A percentile compares a stretch with the other conserved stretches of the same genome.
Evolutionary conservation across 352 stramenopile genomes (phyloP).

Genomic region (Pythium chondricola): DNA sequence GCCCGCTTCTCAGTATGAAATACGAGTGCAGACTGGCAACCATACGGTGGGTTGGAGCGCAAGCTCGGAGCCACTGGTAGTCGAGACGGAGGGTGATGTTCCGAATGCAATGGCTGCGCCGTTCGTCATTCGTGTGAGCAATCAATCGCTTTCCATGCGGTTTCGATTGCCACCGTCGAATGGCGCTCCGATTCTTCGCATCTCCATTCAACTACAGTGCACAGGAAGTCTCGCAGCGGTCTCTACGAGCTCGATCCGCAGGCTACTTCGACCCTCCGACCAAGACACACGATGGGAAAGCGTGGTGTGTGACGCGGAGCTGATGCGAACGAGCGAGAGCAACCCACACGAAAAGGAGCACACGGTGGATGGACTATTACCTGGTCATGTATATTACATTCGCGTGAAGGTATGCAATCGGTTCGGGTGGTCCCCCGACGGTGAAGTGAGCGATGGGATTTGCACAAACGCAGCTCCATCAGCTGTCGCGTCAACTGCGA

Average conservation of each 20-base stretch:
- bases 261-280: slow-evolving; percentile 27
- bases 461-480: slow-evolving; percentile 49
- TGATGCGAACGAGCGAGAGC: slow-evolving; percentile 20
- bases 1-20: slow-evolving; percentile 33
- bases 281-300: slow-evolving; percentile 29
- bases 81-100: slow-evolving; percentile 34
- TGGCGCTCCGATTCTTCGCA: slow-evolving; percentile 22
- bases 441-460: slow-evolving; percentile 40
- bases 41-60: slow-evolving; percentile 38
- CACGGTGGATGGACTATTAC: slow-evolving; percentile 22
- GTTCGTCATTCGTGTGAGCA: slow-evolving; percentile 27
- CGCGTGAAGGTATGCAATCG: slow-evolving; percentile 35
- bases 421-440: slow-evolving; percentile 43
- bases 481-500: slow-evolving; percentile 20
- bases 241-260: slow-evolving; percentile 25
- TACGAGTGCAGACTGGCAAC: slow-evolving; percentile 40
- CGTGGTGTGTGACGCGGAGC: slow-evolving; percentile 21
- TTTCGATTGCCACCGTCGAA: slow-evolving; percentile 36
- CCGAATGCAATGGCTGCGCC: slow-evolving; percentile 37
- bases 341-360: slow-evolving; percentile 24
- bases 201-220: slow-evolving; percentile 39
- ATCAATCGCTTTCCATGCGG: slow-evolving; percentile 33
- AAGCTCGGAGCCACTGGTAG: slow-evolving; percentile 11
- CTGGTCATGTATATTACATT: slow-evolving; percentile 48
- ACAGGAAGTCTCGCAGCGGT: slow-evolving; percentile 25